Base-by-base conservation (phyloP, 2,329 filamentous ascomycete genomes). In the Trichophyton equinum region DNA sequence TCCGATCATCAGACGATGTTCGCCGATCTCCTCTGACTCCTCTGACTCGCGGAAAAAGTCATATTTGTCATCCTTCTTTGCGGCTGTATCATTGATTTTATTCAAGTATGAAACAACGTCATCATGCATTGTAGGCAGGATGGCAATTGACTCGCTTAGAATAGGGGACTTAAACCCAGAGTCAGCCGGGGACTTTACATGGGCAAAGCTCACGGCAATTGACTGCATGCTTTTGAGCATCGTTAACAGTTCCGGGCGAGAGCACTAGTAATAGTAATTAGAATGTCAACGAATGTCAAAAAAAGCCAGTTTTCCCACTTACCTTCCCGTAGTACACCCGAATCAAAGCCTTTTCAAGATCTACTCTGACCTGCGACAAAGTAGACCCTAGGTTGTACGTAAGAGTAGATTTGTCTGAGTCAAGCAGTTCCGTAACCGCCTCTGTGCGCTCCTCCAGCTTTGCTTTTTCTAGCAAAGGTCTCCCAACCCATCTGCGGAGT, bases 251-350 rank as follows among this genome's bases (percentile, higher is more conserved):
- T 99, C 94, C 0, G 91, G 87, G 0, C 94, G 85, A 0, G 89
- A 88, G 72, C 91, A 97, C 76, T 78, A 58, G 6, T 49, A 42
- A 56, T 57, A 42, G 57, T 57, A 27, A 22, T 73, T 62, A 71
- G 49, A 53, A 57, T 18, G 22, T 2, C 18, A 36, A 40, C 9
- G 1, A 18, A 38, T 57, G 9, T 38, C 30, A 57, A 30, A 40
- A 4, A 22, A 22, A 6, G 20, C 20, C 18, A 22, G 9, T 30
- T 27, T 9, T 18, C 42, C 20, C 61, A 38, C 65, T 49, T 63
- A 78, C 76, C 70, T 95, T 96, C 57, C 91, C 91, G 74, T 99
- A 99, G 77, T 97, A 99, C 62, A 99, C 95, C 51, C 94, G 84
- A 68, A 97, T 91, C 53, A 99, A 78, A 63, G 89, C 94, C 67